Conservation (phyloP, 305 asterid species). For the Plantago lanceolata region DNA sequence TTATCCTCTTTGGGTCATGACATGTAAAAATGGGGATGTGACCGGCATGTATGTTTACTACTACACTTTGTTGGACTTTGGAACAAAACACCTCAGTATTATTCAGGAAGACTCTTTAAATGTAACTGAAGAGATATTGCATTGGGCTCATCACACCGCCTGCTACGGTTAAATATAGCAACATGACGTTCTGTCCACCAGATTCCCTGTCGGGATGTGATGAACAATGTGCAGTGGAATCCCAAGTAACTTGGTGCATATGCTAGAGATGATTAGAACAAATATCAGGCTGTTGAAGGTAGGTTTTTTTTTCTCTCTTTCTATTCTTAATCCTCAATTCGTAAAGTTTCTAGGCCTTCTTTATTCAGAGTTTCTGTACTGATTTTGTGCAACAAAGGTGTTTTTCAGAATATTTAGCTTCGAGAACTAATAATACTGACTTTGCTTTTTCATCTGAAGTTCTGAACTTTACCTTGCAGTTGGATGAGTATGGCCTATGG, state of each 20-base stretch:
- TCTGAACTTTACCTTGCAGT: too few species aligned
- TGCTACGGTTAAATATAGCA: slow-evolving; percentile 63
- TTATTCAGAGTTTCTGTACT: slow-evolving; percentile 11
- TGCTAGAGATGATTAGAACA: slow-evolving; percentile 97
- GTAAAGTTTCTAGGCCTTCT: not conserved
- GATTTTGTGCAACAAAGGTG: slow-evolving; percentile 41
- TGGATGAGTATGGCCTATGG: too few species aligned
- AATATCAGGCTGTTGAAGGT: slow-evolving; percentile 94
- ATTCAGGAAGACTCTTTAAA: too few species aligned
- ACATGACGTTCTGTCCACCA: slow-evolving; percentile 88
- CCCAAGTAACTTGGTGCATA: slow-evolving; percentile 90
- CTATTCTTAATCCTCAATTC: not conserved
- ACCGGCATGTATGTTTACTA: too few species aligned
- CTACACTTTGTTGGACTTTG: too few species aligned
- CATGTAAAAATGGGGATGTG: too few species aligned
- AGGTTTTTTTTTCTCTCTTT: not conserved
- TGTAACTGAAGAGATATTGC: too few species aligned
- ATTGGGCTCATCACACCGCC: too few species aligned
- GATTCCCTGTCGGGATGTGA: slow-evolving; percentile 92
- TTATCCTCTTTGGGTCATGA: too few species aligned
- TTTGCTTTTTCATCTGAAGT: too few species aligned
- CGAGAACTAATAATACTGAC: slow-evolving; percentile 47
- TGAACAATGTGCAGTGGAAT: slow-evolving; percentile 99
- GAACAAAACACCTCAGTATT: too few species aligned
- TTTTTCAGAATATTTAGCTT: slow-evolving; percentile 86